Percentiles rank a stretch among this genome's conserved stretches.
phyloP scores from a whole-genome alignment of 2,329 filamentous ascomycete genomes.

The Hypoxylon sp. region DNA sequence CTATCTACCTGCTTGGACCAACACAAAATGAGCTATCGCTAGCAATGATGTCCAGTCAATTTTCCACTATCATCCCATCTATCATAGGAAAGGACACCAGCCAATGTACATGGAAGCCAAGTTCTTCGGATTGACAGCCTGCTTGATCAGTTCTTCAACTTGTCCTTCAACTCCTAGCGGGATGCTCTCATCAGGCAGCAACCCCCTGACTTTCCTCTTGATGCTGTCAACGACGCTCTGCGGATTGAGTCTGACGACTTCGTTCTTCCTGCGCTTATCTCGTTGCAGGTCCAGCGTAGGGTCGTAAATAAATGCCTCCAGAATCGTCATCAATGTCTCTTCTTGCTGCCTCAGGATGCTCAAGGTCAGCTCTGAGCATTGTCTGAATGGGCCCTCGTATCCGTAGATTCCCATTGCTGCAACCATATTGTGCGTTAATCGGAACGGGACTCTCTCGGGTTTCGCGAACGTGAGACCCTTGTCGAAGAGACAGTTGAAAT shows the following conservation, averaged over 20 bases:
- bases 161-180: slow-evolving; percentile 96
- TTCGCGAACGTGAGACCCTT: slow-evolving; percentile 96
- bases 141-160: slow-evolving; percentile 92
- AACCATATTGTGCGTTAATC: slow-evolving; percentile 98
- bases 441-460: slow-evolving; percentile 94
- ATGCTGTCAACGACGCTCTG: slow-evolving; percentile 90
- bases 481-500: slow-evolving; percentile 99
- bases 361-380: slow-evolving; percentile 90
- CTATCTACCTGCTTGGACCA: background rate
- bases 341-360: slow-evolving; percentile 88
- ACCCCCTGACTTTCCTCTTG: slow-evolving; percentile 84
- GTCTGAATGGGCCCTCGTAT: slow-evolving; percentile 92
- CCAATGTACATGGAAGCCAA: slow-evolving; percentile 97
- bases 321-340: slow-evolving; percentile 95
- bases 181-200: slow-evolving; percentile 88
- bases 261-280: slow-evolving; percentile 73
- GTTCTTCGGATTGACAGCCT: slow-evolving; percentile 84
- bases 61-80: background rate
- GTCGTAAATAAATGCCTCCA: slow-evolving; percentile 97
- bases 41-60: background rate
- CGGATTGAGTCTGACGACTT: slow-evolving; percentile 66
- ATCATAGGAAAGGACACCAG: slow-evolving; percentile 76
- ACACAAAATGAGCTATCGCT: no score
- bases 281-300: slow-evolving; percentile 91
- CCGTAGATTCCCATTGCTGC: slow-evolving; percentile 96